Conservation (phyloP, 1,284 basidiomycete genomes). For the Ganoderma lucidum region DNA sequence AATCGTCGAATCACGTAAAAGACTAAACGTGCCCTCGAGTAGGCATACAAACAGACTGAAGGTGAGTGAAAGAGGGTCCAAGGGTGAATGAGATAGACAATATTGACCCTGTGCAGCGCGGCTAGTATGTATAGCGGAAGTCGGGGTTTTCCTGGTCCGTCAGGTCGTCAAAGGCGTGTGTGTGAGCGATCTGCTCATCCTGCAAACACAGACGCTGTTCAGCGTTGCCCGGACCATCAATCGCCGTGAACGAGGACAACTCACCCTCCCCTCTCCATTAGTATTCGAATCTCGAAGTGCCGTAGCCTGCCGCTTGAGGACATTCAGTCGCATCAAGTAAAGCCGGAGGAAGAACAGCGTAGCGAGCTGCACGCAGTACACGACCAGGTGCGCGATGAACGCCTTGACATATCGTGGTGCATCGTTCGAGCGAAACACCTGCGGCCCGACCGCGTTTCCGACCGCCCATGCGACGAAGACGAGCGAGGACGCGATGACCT, state of each 20-base stretch:
- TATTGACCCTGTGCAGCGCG: not conserved
- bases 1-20: not conserved
- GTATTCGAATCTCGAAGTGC: slow-evolving; percentile 37
- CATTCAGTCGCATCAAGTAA: slow-evolving; percentile 47
- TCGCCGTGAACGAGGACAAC: not conserved
- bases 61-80: not conserved
- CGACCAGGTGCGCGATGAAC: slow-evolving; percentile 56
- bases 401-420: slow-evolving; percentile 56
- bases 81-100: not conserved
- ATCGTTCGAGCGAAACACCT: slow-evolving; percentile 58
- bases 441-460: slow-evolving; percentile 58
- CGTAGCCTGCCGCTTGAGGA: slow-evolving; percentile 51
- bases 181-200: slow-evolving; percentile 49
- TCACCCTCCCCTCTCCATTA: slow-evolving; percentile 40
- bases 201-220: slow-evolving; percentile 18
- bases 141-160: slow-evolving; percentile 59
- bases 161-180: slow-evolving; percentile 56
- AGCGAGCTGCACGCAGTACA: slow-evolving; percentile 56
- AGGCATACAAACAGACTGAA: not conserved
- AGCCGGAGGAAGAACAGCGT: slow-evolving; percentile 52
- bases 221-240: not conserved
- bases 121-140: slow-evolving; percentile 41
- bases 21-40: no score
- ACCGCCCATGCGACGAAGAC: slow-evolving; percentile 58
- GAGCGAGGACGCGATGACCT: slow-evolving; percentile 53